Evolutionary conservation across 2,329 filamentous ascomycete genomes (phyloP).

Genomic region (Nemania sp.): DNA sequence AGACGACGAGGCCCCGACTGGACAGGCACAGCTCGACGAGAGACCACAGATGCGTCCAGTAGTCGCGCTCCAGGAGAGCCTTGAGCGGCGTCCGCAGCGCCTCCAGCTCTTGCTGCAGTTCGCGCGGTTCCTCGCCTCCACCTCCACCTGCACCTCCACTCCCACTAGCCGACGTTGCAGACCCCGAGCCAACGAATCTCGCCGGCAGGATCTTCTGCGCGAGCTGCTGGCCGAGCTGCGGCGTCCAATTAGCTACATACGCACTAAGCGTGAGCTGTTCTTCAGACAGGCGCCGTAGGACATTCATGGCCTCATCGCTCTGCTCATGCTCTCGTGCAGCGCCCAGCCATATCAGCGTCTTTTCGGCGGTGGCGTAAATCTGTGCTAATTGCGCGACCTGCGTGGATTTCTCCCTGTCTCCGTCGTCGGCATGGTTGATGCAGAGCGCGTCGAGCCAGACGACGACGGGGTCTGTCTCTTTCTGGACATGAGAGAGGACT

Average conservation of each 20-base stretch:
- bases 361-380: constrained; percentile 25
- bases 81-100: constrained; percentile 27
- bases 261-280: constrained; percentile 27
- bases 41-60: constrained; percentile 31
- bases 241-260: constrained; percentile 26
- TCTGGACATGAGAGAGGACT: constrained; percentile 22
- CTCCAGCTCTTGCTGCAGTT: constrained; percentile 24
- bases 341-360: constrained; percentile 30
- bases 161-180: not conserved
- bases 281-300: constrained; percentile 24
- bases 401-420: constrained; percentile 28
- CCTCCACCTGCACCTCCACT: no score
- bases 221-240: constrained; percentile 20
- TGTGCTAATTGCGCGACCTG: constrained; percentile 28
- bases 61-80: constrained; percentile 28
- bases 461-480: constrained; percentile 18
- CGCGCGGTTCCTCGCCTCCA: no score
- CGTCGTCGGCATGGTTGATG: constrained; percentile 29
- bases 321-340: constrained; percentile 13
- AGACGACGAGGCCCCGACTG: constrained; percentile 23
- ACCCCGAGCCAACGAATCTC: not conserved
- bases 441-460: constrained; percentile 36
- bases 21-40: constrained; percentile 30
- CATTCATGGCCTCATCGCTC: constrained; percentile 31
- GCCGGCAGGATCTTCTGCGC: constrained; percentile 24